Evolutionary conservation across 352 stramenopile genomes (phyloP).

Genomic region (Globisporangium spiculum): DNA sequence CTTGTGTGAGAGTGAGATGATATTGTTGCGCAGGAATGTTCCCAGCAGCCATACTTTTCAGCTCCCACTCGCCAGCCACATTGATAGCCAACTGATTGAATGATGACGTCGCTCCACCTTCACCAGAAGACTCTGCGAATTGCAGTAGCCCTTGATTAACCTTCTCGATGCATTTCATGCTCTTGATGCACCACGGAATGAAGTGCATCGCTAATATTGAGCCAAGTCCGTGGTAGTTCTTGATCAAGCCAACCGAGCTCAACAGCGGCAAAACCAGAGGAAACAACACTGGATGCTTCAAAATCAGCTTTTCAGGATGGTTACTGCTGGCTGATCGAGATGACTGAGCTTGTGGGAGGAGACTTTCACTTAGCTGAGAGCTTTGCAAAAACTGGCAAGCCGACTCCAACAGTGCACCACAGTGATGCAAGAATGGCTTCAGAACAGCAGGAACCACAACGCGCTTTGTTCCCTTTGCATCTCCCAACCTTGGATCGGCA

Average conservation of each 20-base stretch:
- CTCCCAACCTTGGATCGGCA: conserved; percentile 22
- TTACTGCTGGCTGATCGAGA: conserved; percentile 6
- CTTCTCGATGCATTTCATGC: conserved; percentile 64
- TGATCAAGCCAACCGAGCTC: conserved; percentile 60
- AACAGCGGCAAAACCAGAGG: conserved; percentile 63
- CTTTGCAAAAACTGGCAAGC: conserved; percentile 49
- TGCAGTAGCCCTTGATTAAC: conserved; percentile 50
- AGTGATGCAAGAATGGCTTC: conserved; percentile 76
- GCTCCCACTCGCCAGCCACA: conserved; percentile 81
- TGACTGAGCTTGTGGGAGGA: conserved; percentile 7
- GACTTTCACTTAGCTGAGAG: conserved; percentile 22
- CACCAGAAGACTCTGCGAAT: conserved; percentile 16
- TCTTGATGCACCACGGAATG: conserved; percentile 72
- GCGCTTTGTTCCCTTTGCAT: conserved; percentile 30
- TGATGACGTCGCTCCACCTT: conserved; percentile 24
- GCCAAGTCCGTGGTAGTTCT: conserved; percentile 63
- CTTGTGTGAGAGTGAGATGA: conserved; percentile 72
- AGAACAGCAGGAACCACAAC: conserved; percentile 63
- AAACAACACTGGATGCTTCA: conserved; percentile 51
- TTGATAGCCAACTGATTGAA: conserved; percentile 48
- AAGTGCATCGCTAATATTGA: conserved; percentile 73
- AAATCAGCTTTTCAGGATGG: conserved; percentile 34
- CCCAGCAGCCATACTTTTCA: conserved; percentile 84
- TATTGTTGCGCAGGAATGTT: conserved; percentile 88
- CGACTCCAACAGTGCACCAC: conserved; percentile 52